These are phyloP conservation scores for Aspergillus indologenus DNA, from an alignment of 495 filamentous ascomycete genomes.

Conservation along the genomic window DNA sequence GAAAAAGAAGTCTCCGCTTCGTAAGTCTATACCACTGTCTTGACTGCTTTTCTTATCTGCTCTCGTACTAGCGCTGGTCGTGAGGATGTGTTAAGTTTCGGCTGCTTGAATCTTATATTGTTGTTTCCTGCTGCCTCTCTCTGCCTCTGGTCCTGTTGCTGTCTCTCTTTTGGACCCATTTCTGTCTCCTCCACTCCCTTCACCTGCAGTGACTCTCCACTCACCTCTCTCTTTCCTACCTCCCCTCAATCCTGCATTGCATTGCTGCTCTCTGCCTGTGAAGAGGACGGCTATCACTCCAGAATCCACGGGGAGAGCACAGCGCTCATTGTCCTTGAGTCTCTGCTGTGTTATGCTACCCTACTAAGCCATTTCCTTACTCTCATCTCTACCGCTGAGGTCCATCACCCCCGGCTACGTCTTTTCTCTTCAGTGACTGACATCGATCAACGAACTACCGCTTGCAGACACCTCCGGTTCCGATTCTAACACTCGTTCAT, in stretches of 20 bases:
- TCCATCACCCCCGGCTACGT: conserved; percentile 8
- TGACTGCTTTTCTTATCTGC: conserved; percentile 12
- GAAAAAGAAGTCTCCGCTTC: conserved; percentile 36
- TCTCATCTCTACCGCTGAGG: conserved; percentile 15
- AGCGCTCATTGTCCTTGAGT: conserved; percentile 8
- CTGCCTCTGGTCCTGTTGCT: conserved; percentile 6
- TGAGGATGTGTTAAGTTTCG: conserved; percentile 12
- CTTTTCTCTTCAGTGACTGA: conserved; percentile 19
- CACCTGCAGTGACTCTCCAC: conserved; percentile 2
- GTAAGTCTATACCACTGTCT: conserved; percentile 24
- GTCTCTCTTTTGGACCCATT: conserved; percentile 5
- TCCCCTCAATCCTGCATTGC: background rate
- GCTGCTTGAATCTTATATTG: conserved; percentile 10
- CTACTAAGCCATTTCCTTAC: conserved; percentile 10
- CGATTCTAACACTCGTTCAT: conserved; percentile 36
- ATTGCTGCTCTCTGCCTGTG: background rate
- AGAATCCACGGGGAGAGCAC: conserved; percentile 14
- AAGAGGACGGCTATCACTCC: conserved; percentile 2
- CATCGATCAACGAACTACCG: conserved; percentile 6
- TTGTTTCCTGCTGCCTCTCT: background rate
- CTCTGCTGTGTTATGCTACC: conserved; percentile 15
- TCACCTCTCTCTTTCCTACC: conserved; percentile 7
- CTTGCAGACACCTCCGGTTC: conserved; percentile 32
- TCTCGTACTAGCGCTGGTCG: conserved; percentile 22
- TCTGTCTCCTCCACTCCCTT: conserved; percentile 11